Conservation (phyloP, 2,329 filamentous ascomycete species). For the Thielaviopsis euricoi region DNA sequence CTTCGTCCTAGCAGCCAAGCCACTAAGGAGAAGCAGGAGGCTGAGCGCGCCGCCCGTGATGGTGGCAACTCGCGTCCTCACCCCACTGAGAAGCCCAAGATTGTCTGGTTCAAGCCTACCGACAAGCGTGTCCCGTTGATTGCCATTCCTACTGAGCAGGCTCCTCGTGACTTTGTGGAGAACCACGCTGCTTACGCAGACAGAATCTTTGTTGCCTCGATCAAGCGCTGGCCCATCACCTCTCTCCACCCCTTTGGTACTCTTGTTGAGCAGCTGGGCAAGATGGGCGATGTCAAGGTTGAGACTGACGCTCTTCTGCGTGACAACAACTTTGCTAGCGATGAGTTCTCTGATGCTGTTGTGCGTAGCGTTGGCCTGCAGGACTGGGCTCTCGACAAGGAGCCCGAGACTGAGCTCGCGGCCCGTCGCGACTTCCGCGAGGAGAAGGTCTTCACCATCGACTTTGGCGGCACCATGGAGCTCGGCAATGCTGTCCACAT, state of each 20-base stretch:
- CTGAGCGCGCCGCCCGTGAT: constrained; percentile 81
- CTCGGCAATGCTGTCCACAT: constrained; percentile 87
- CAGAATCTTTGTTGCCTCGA: constrained; percentile 95
- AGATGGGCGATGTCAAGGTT: constrained; percentile 93
- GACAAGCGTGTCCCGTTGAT: constrained; percentile 97
- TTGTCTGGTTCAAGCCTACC: constrained; percentile 99
- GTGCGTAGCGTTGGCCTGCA: constrained; percentile 82
- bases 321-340: constrained; percentile 96
- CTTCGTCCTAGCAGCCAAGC: constrained; percentile 94
- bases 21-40: constrained; percentile 98
- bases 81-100: constrained; percentile 87
- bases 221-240: constrained; percentile 98
- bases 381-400: constrained; percentile 74
- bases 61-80: constrained; percentile 37
- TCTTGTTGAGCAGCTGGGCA: constrained; percentile 87
- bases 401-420: constrained; percentile 58
- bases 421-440: constrained; percentile 78
- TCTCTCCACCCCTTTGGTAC: constrained; percentile 98
- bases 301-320: constrained; percentile 93
- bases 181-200: constrained; percentile 96
- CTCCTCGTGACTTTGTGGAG: constrained; percentile 93
- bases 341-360: constrained; percentile 95
- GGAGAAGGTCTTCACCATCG: constrained; percentile 81
- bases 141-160: constrained; percentile 95
- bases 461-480: constrained; percentile 73